Evolutionary conservation across 495 filamentous ascomycete genomes (phyloP), one percentile per base, ranked within the genome.

Genomic region (Neurospora intermedia): DNA sequence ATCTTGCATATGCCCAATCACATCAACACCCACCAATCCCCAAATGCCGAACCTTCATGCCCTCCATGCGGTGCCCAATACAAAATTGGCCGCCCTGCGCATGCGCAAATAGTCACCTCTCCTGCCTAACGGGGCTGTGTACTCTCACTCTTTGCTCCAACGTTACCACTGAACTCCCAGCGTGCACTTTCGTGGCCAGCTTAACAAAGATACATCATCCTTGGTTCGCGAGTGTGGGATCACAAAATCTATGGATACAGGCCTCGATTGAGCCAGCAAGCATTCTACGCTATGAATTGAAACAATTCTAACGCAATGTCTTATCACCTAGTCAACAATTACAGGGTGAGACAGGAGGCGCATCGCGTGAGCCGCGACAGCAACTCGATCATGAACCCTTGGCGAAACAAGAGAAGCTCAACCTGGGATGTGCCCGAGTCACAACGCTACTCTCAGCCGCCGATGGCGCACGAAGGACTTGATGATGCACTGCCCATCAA

Each of bases 321-420:
- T 54, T 73, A 6, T 72, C 16, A 66, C 62, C 41, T 71, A 83
- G 82, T 83, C 59, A 83, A 83, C 70, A 77, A 80, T 16, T 73
- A 74, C 42, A 79, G 77, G 41, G 77, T 81, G 71, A 81, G 76
- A 74, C 74, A 74, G 6, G 72, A 76, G 70, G 82, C 82, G 38
- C 80, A 82, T 69, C 73, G 69, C 42, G 54, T 80, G 74, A 76
- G 79, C 23, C 77, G 81, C 35, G 71, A 76, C 15, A 66, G 54
- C 39, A 73, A 75, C 45, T 77, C 78, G 13, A 70, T 31, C 69
- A 80, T 39, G 38, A 83, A 82, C 72, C 80, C 80, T 13, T 83
- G 82, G 69, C 74, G 77, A 23, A 78, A 77, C 35, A 77, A 78
- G n/a, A 69, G 71, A 31, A 41, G 43, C 45, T 35, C 73, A 27